Percentiles rank a stretch among this genome's conserved stretches.
Evolutionary conservation across 805 yeast genomes (phyloP).

Genomic region (Ogataea neopini): DNA sequence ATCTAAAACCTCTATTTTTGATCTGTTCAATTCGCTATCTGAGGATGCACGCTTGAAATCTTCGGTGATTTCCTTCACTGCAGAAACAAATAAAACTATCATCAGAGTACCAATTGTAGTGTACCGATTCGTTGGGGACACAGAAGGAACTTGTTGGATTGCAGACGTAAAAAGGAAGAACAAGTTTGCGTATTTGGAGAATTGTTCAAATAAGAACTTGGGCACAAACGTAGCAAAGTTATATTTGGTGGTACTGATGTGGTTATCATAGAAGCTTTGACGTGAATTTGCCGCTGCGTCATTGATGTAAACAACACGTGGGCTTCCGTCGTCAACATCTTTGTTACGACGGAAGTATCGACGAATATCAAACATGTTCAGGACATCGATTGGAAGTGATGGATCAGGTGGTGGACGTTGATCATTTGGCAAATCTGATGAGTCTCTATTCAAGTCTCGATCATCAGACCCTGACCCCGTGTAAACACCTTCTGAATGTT

Average conservation of each 20-base stretch:
- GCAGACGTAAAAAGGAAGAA: slow-evolving; percentile 89
- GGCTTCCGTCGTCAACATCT: slow-evolving; percentile 38
- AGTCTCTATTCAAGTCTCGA: background rate
- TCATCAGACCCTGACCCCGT: background rate
- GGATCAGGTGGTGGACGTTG: slow-evolving; percentile 28
- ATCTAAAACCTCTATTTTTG: slow-evolving; percentile 67
- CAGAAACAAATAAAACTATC: slow-evolving; percentile 86
- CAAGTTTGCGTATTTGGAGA: slow-evolving; percentile 93
- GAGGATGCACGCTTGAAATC: slow-evolving; percentile 87
- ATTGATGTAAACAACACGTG: slow-evolving; percentile 69
- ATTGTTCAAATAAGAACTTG: slow-evolving; percentile 93
- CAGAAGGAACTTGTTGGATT: slow-evolving; percentile 96
- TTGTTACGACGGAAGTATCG: slow-evolving; percentile 24
- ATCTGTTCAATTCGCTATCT: slow-evolving; percentile 80
- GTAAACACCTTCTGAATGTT: background rate
- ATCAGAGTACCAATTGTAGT: slow-evolving; percentile 92
- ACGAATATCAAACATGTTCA: slow-evolving; percentile 32
- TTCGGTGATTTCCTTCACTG: slow-evolving; percentile 86
- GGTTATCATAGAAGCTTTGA: slow-evolving; percentile 70
- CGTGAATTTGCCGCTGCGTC: slow-evolving; percentile 55
- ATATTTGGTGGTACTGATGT: slow-evolving; percentile 93
- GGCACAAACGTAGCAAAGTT: slow-evolving; percentile 92
- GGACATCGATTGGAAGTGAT: slow-evolving; percentile 22
- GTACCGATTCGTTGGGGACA: slow-evolving; percentile 92
- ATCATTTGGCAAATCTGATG: slow-evolving; percentile 25